Conservation (phyloP, 768 basidiomycete genomes). For the Leucosporidium yakuticum region DNA sequence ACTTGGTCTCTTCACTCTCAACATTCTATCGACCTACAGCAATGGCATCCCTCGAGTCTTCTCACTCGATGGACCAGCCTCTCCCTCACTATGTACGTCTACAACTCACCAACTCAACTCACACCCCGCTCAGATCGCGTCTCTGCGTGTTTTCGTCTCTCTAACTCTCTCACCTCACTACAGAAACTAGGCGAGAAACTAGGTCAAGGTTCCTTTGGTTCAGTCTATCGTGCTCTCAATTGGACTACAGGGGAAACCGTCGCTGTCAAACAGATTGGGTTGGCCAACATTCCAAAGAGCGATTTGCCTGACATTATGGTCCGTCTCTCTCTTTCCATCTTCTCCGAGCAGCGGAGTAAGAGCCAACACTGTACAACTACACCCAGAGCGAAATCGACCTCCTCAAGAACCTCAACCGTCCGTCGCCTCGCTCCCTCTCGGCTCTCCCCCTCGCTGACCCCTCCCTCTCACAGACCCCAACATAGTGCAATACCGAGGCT, state of each 20-base stretch:
- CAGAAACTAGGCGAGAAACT: conserved; percentile 27
- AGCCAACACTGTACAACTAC: neutral
- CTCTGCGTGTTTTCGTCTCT: too few species aligned
- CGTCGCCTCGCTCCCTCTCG: neutral
- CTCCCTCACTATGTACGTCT: too few species aligned
- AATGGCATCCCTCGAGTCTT: too few species aligned
- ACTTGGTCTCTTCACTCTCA: too few species aligned
- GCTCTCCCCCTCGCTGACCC: neutral
- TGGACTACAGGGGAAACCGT: conserved; percentile 77
- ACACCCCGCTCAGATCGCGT: too few species aligned
- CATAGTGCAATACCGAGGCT: conserved; percentile 99
- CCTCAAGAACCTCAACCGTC: conserved; percentile 89
- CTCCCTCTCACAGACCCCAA: conserved; percentile 63
- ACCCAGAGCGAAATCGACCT: conserved; percentile 88
- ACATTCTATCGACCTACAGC: too few species aligned
- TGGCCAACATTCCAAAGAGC: conserved; percentile 72
- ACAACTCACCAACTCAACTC: too few species aligned
- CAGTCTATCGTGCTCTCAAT: conserved; percentile 35
- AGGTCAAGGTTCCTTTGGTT: conserved; percentile 31
- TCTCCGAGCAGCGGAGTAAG: neutral
- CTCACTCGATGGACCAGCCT: too few species aligned
- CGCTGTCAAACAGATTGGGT: conserved; percentile 75
- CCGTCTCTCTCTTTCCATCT: conserved; percentile 33
- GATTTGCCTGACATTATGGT: conserved; percentile 98
- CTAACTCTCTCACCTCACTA: too few species aligned